Conservation (phyloP, 2,329 filamentous ascomycete genomes). For the Didymella pomorum region DNA sequence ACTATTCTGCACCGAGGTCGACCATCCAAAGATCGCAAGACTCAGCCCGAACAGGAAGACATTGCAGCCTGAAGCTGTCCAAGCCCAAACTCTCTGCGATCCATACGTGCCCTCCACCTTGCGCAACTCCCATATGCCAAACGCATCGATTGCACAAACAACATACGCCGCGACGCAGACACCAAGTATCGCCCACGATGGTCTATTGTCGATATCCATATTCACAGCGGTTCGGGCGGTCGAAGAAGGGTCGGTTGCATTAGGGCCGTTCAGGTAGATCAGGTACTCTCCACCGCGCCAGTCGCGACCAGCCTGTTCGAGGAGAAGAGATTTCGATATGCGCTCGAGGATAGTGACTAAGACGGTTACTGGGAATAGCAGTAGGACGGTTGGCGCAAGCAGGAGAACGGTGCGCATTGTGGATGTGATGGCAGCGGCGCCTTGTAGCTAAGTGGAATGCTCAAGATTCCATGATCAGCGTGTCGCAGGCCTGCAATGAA, state of each 20-base stretch:
- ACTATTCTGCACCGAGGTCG: conserved; percentile 29
- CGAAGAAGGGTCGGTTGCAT: conserved; percentile 12
- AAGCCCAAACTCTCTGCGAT: conserved; percentile 39
- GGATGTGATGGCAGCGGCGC: neutral
- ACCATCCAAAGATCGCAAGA: conserved; percentile 33
- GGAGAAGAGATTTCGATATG: conserved; percentile 30
- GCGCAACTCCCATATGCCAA: conserved; percentile 44
- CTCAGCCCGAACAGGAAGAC: conserved; percentile 25
- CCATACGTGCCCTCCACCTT: conserved; percentile 34
- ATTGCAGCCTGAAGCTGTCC: conserved; percentile 33
- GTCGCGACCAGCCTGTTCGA: conserved; percentile 22
- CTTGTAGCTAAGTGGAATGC: too few relatives aligned
- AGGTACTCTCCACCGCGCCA: conserved; percentile 22
- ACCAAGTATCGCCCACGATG: conserved; percentile 30
- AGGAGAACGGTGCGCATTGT: conserved; percentile 37
- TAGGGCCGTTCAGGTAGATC: conserved; percentile 24
- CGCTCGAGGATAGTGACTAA: conserved; percentile 40
- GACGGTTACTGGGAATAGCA: conserved; percentile 34
- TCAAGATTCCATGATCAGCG: neutral
- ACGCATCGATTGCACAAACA: conserved; percentile 29
- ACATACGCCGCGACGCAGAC: conserved; percentile 28
- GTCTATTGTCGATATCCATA: conserved; percentile 24
- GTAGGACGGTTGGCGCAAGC: conserved; percentile 31
- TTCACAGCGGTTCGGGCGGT: conserved; percentile 18
- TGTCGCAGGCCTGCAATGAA: neutral